Conservation (phyloP, 257 asterid species). For the Solanum piurae region DNA sequence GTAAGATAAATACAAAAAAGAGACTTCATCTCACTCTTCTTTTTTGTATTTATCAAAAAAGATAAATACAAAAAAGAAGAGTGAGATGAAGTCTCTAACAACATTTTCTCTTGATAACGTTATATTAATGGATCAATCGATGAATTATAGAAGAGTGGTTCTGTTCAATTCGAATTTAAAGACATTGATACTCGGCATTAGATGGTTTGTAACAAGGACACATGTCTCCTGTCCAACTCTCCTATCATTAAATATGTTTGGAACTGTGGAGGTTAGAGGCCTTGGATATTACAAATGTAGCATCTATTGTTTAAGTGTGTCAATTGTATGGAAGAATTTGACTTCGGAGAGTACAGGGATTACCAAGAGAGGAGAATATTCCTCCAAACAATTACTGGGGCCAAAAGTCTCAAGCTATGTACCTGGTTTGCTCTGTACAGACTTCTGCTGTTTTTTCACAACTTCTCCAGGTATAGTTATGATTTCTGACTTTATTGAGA, state of each 20-base stretch:
- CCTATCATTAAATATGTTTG: slow-evolving; percentile 2
- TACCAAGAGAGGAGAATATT: neutral
- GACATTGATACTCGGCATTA: slow-evolving; percentile 4
- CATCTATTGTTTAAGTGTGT: slow-evolving; percentile 2
- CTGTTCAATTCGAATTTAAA: slow-evolving; percentile 7
- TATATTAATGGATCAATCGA: neutral
- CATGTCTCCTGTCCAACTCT: slow-evolving; percentile 5
- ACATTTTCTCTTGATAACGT: neutral
- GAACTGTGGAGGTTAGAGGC: neutral
- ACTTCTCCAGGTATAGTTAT: neutral
- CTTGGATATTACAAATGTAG: neutral
- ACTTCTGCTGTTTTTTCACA: neutral
- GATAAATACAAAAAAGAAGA: neutral
- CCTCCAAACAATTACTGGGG: neutral
- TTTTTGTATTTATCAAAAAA: neutral
- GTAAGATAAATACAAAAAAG: neutral
- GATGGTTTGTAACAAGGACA: neutral
- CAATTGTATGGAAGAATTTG: neutral
- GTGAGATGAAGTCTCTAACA: neutral
- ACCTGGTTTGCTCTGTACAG: neutral
- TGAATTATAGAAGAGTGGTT: neutral
- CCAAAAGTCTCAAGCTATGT: neutral
- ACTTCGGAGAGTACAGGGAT: neutral
- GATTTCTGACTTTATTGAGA: neutral
- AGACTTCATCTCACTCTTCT: neutral